phyloP scores from a whole-genome alignment of 2,329 filamentous ascomycete genomes.

The Fusarium nematophilum region DNA sequence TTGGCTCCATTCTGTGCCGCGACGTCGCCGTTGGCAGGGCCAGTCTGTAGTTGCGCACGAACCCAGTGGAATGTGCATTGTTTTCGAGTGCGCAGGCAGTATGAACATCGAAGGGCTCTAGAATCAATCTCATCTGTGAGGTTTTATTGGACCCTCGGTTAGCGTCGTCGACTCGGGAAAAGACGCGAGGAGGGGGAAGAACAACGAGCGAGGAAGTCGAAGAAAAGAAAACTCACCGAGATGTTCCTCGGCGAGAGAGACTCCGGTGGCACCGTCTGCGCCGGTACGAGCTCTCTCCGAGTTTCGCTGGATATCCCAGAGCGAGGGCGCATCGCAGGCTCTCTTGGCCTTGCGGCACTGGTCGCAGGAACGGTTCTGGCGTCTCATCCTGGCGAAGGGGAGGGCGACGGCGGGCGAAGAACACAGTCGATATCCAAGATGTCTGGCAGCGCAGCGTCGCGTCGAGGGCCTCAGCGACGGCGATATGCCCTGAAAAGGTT shows the following conservation, averaged over 20 bases:
- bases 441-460: slow-evolving; percentile 18
- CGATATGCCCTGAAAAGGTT: not conserved
- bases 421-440: slow-evolving; percentile 11
- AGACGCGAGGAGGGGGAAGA: slow-evolving; percentile 26
- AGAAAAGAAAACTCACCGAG: slow-evolving; percentile 38
- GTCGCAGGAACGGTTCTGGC: slow-evolving; percentile 45
- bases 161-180: slow-evolving; percentile 34
- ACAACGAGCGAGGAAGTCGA: slow-evolving; percentile 1
- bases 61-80: slow-evolving; percentile 46
- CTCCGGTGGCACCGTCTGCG: slow-evolving; percentile 31
- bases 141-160: slow-evolving; percentile 37
- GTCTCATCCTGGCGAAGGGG: slow-evolving; percentile 39
- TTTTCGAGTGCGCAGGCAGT: slow-evolving; percentile 44
- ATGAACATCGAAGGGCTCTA: slow-evolving; percentile 43
- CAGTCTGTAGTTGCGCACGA: slow-evolving; percentile 43
- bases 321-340: slow-evolving; percentile 44
- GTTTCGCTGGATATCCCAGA: slow-evolving; percentile 46
- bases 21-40: slow-evolving; percentile 34
- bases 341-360: slow-evolving; percentile 46
- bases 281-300: slow-evolving; percentile 39
- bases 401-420: slow-evolving; percentile 1
- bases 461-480: slow-evolving; percentile 19
- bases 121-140: slow-evolving; percentile 44
- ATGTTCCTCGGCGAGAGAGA: slow-evolving; percentile 43
- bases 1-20: slow-evolving; percentile 30